Base-by-base conservation (phyloP, 1,139 yeast species). In the Geotrichum reessii region DNA sequence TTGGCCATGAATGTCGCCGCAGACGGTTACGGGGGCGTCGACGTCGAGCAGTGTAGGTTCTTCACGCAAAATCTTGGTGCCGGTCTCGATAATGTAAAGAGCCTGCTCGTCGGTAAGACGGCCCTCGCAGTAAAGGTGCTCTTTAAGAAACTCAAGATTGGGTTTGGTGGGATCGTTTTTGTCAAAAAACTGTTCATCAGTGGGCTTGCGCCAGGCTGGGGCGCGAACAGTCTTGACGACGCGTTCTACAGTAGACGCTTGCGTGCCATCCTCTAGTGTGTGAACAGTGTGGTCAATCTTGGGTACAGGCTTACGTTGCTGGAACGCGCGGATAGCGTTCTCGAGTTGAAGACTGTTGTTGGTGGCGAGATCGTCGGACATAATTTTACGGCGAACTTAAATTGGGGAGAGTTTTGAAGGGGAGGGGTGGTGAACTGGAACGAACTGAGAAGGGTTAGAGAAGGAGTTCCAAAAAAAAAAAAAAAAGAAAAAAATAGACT, bases 1-100 rank as follows among this genome's bases (percentile, higher is more conserved):
- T 72, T 93, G 99, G 8, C 99, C 99, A 72, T 93, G 99, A 31
- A 93, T 81, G 72, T 93, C 99, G 57, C 99, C 98, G 75, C 98
- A 92, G 1, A 93, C 91, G 0, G 97, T 92, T 3, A 93, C 90
- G 0, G 99, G 99, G 0, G 97, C 96, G 1, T 92, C 92, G 1
- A 93, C 87, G 33, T 80, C 80, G 59, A 93, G 75, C 66, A 93
- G 72, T 65, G 88, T 93, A 3, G 96, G 95, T 69, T 93, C 98
- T 52, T 74, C 71, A 40, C 80, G 72, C 63, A 93, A 77, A n/a
- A 85, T 72, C 50, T 78, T 78, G 0, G 92, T 84, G n/a, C 95
- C 95, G 70, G 78, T 79, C 40, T 76, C 71, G 58, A 93, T 71
- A 58, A 93, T 91, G 58, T 78, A 77, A 51, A 85, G 69, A 0